phyloP scores from a whole-genome alignment of 208 protist genomes.

The Leishmania lainsoni region DNA sequence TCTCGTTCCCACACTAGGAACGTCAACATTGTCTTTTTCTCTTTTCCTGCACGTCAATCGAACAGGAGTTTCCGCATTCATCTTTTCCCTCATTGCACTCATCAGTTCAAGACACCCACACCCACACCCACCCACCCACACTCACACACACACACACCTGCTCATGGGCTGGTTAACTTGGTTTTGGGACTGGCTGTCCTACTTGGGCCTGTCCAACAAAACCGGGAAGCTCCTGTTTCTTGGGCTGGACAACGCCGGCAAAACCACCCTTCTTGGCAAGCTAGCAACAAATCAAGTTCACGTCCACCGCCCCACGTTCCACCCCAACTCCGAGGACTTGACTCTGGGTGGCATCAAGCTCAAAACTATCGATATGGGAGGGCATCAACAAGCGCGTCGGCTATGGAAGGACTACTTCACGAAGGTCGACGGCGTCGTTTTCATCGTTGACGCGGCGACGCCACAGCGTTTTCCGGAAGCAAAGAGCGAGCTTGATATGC shows the following conservation, averaged over 20 bases:
- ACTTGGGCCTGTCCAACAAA: conserved; percentile 91
- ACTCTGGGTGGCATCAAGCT: conserved; percentile 98
- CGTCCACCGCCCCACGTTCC: conserved; percentile 89
- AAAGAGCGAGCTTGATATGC: conserved; percentile 96
- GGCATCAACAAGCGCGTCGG: conserved; percentile 96
- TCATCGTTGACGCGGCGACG: conserved; percentile 98
- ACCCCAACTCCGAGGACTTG: conserved; percentile 97
- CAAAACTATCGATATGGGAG: conserved; percentile 99
- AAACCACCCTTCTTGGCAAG: conserved; percentile 99
- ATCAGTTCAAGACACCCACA: neutral
- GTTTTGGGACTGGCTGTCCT: conserved; percentile 93
- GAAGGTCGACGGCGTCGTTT: conserved; percentile 99
- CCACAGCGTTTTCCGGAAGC: conserved; percentile 96
- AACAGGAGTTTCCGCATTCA: too few species aligned
- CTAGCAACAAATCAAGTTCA: conserved; percentile 90
- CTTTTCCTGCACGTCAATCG: neutral
- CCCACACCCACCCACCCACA: neutral
- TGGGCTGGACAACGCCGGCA: conserved; percentile 99
- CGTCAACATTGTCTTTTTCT: neutral
- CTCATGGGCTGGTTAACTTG: conserved; percentile 88
- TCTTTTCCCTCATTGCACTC: neutral
- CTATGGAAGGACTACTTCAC: conserved; percentile 99
- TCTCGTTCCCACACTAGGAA: neutral
- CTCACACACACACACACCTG: neutral
- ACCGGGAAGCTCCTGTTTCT: conserved; percentile 98